These are phyloP conservation scores for Penicillium odoratum DNA, from an alignment of 495 filamentous ascomycete species.

Conservation along the genomic window DNA sequence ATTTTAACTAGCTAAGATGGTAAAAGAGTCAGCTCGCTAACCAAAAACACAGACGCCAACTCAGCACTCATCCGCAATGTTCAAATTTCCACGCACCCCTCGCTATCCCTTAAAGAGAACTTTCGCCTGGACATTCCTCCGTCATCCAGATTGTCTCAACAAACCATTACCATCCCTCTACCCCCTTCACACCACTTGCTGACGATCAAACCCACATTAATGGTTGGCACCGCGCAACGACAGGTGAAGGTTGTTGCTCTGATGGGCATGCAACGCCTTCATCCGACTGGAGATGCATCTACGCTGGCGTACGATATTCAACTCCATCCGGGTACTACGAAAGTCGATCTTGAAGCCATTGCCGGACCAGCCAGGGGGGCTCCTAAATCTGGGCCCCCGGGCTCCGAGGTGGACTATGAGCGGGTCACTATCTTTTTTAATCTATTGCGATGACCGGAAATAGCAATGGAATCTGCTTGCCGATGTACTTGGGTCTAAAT, in stretches of 20 bases:
- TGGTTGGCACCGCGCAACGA: constrained; percentile 54
- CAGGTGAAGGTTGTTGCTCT: constrained; percentile 65
- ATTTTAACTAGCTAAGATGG: neutral
- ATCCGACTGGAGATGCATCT: constrained; percentile 43
- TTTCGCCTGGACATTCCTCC: constrained; percentile 62
- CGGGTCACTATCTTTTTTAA: constrained; percentile 63
- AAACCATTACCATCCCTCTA: constrained; percentile 66
- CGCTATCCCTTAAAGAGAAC: constrained; percentile 51
- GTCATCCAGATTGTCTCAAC: constrained; percentile 59
- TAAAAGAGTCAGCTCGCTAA: constrained; percentile 9
- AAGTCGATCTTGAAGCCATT: constrained; percentile 64
- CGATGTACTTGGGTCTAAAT: neutral
- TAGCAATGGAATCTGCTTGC: neutral
- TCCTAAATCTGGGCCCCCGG: constrained; percentile 44
- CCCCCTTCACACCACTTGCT: constrained; percentile 62
- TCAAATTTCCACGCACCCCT: constrained; percentile 64
- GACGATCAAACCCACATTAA: constrained; percentile 63
- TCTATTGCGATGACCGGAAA: constrained; percentile 33
- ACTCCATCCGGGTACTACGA: constrained; percentile 62
- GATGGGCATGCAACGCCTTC: constrained; percentile 46
- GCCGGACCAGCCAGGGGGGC: constrained; percentile 60
- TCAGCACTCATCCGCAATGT: constrained; percentile 68
- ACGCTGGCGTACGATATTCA: constrained; percentile 60
- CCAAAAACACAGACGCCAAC: constrained; percentile 31
- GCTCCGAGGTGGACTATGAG: constrained; percentile 66